These are phyloP conservation scores for Pestalotiopsis sp. DNA, from an alignment of 2,329 filamentous ascomycete species.

Conservation along the genomic window DNA sequence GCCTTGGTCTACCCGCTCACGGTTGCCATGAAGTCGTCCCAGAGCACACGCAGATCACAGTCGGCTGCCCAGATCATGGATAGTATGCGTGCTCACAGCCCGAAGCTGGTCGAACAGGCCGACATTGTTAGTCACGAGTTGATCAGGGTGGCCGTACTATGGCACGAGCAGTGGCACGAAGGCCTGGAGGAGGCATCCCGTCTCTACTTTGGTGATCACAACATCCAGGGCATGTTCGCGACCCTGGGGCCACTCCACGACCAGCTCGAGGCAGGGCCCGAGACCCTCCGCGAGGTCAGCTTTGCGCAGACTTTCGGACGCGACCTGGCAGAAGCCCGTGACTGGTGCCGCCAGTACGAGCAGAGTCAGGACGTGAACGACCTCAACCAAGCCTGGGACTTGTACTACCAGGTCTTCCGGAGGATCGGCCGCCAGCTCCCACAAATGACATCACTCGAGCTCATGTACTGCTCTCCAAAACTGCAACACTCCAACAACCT, in stretches of 20 bases:
- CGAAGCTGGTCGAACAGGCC: constrained; percentile 90
- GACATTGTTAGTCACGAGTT: constrained; percentile 95
- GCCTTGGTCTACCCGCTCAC: constrained; percentile 96
- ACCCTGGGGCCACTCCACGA: constrained; percentile 90
- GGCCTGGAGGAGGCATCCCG: constrained; percentile 94
- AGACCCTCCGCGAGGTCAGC: constrained; percentile 93
- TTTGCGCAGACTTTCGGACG: constrained; percentile 97
- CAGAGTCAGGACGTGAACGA: constrained; percentile 89
- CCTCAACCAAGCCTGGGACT: constrained; percentile 97
- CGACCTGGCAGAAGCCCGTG: constrained; percentile 90
- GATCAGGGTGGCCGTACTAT: constrained; percentile 93
- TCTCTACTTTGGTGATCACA: constrained; percentile 95
- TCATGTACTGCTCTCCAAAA: constrained; percentile 96
- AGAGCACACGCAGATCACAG: constrained; percentile 79
- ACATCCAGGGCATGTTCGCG: constrained; percentile 96
- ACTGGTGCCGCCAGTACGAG: constrained; percentile 94
- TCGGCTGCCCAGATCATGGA: constrained; percentile 96
- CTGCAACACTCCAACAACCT: constrained; percentile 83
- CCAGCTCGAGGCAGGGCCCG: constrained; percentile 85
- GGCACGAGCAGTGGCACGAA: constrained; percentile 99
- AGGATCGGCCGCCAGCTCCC: constrained; percentile 92
- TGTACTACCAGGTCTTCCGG: constrained; percentile 98
- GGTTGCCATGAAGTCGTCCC: constrained; percentile 92
- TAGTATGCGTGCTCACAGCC: constrained; percentile 93
- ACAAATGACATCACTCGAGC: constrained; percentile 87